Percentiles rank a stretch among this genome's conserved stretches.
phyloP scores from a whole-genome alignment of 345 rosid genomes.

The Trapa bicornis region DNA sequence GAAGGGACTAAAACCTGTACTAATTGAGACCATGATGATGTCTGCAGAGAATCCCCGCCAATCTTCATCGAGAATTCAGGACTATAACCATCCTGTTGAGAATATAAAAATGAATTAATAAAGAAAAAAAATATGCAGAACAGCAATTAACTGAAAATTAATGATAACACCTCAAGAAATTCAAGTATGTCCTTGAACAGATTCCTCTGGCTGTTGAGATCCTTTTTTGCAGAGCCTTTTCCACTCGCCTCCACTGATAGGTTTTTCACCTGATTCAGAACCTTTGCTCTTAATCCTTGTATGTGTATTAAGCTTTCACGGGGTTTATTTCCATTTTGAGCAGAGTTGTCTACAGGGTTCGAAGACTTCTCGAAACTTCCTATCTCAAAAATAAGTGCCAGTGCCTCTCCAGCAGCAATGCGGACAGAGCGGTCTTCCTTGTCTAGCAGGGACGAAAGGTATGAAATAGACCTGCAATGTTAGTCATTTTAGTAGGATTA shows the following conservation, averaged over 20 bases:
- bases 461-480: conserved; percentile 54
- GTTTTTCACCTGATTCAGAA: conserved; percentile 53
- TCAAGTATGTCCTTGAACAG: conserved; percentile 71
- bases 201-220: conserved; percentile 74
- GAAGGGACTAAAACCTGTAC: conserved; percentile 38
- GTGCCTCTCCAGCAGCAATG: conserved; percentile 90
- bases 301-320: conserved; percentile 35
- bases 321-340: conserved; percentile 36
- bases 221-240: conserved; percentile 87
- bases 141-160: neutral
- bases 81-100: conserved; percentile 37
- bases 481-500: neutral
- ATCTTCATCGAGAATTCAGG: conserved; percentile 64
- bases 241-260: conserved; percentile 90
- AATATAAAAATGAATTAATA: neutral
- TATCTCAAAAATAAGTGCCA: conserved; percentile 66
- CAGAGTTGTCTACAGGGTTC: conserved; percentile 23
- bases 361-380: conserved; percentile 61
- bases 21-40: conserved; percentile 60
- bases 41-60: conserved; percentile 53
- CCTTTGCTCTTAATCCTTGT: conserved; percentile 57
- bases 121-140: neutral
- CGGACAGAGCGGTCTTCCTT: conserved; percentile 83
- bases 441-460: conserved; percentile 58
- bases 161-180: conserved; percentile 46